A percentile compares a stretch with the other conserved stretches of the same genome.
phyloP scores from a whole-genome alignment of 805 yeast genomes.

The Wickerhamiella hasegawae region DNA sequence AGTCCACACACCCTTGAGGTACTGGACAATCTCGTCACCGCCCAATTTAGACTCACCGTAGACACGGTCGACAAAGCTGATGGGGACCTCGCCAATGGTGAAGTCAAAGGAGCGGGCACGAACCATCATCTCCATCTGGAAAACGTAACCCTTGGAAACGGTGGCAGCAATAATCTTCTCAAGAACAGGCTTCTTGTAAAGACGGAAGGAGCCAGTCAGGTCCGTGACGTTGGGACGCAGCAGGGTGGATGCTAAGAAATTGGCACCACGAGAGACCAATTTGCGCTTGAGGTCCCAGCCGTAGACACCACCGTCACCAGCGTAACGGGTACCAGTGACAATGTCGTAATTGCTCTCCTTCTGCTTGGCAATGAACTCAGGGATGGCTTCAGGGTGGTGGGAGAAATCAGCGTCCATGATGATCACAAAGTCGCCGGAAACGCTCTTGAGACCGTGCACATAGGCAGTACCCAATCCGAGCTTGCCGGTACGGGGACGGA shows the following conservation, averaged over 20 bases:
- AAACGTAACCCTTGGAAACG: constrained; percentile 62
- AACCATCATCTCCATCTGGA: constrained; percentile 83
- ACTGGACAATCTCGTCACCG: constrained; percentile 66
- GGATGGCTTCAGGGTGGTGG: constrained; percentile 61
- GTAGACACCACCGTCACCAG: constrained; percentile 68
- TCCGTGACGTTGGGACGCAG: constrained; percentile 60
- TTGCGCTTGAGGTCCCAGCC: constrained; percentile 77
- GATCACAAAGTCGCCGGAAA: constrained; percentile 57
- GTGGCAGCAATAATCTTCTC: constrained; percentile 51
- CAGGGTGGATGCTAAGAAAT: constrained; percentile 55
- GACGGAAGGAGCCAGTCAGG: constrained; percentile 61
- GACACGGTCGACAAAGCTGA: constrained; percentile 60
- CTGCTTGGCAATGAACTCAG: constrained; percentile 54
- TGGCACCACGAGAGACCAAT: constrained; percentile 65
- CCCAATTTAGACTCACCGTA: constrained; percentile 70
- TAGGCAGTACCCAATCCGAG: constrained; percentile 70
- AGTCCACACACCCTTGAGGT: constrained; percentile 61
- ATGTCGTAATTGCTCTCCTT: constrained; percentile 25
- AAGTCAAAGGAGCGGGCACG: constrained; percentile 63
- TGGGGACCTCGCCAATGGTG: constrained; percentile 64
- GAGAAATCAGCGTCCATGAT: constrained; percentile 79
- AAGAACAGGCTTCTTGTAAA: constrained; percentile 55
- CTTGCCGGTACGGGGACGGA: constrained; percentile 61
- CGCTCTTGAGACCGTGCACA: constrained; percentile 58
- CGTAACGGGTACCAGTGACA: constrained; percentile 47